A percentile compares a stretch with the other conserved stretches of the same genome.
phyloP scores from a whole-genome alignment of 108 stramenopile genomes.

The Fragilariopsis cylindrus region DNA sequence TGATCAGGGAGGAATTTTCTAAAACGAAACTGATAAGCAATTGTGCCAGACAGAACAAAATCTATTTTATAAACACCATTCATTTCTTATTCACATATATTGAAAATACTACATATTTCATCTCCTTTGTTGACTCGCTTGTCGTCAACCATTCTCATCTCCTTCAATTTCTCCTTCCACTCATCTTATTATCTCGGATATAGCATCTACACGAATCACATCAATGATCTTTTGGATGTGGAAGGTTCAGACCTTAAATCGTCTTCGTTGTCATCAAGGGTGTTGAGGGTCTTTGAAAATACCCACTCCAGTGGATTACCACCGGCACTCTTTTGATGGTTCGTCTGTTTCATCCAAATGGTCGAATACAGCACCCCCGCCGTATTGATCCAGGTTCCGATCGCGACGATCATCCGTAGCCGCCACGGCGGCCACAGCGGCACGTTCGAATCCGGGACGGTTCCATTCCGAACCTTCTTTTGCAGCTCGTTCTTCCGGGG shows the following conservation, averaged over 20 bases:
- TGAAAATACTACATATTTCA: no score
- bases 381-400: constrained; percentile 28
- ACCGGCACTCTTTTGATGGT: constrained; percentile 7
- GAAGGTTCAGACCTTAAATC: constrained; percentile 26
- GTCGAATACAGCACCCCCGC: constrained; percentile 35
- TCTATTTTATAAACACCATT: no score
- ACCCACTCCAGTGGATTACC: constrained; percentile 50
- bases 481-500: constrained; percentile 21
- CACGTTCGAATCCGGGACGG: constrained; percentile 30
- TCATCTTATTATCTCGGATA: no score
- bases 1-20: no score
- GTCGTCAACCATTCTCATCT: no score
- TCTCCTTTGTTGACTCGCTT: no score
- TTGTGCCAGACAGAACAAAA: no score
- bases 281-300: constrained; percentile 39
- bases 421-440: neutral
- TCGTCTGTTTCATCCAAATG: constrained; percentile 31
- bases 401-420: constrained; percentile 25
- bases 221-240: neutral
- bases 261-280: constrained; percentile 39
- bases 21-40: no score
- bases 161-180: no score
- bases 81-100: no score
- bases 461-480: constrained; percentile 27
- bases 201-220: neutral